Percentiles rank a stretch among this genome's conserved stretches.
These are phyloP conservation scores for Vaccinium darrowii DNA, from an alignment of 148 eudicot genomes.

Conservation along the genomic window DNA sequence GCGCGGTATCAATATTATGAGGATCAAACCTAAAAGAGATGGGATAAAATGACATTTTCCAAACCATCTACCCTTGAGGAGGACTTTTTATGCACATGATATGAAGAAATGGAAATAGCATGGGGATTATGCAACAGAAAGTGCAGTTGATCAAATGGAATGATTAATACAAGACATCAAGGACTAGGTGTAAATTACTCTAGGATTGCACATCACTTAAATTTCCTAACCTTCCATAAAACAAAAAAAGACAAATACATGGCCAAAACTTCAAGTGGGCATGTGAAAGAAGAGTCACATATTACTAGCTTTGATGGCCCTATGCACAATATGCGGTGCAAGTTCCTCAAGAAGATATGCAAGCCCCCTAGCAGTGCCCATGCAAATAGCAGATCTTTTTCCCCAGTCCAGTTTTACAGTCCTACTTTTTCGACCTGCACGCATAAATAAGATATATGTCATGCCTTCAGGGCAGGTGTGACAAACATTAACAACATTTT, in stretches of 20 bases:
- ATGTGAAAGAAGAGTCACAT: conserved; percentile 30
- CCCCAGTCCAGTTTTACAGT: conserved; percentile 62
- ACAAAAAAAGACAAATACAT: neutral
- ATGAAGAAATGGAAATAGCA: neutral
- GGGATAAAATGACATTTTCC: neutral
- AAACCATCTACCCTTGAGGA: neutral
- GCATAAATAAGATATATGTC: neutral
- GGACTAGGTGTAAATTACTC: neutral
- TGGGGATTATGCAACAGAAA: neutral
- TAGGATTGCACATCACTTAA: neutral
- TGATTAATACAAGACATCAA: neutral
- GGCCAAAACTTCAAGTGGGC: conserved; percentile 1
- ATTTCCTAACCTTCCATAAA: neutral
- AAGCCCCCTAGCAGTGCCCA: conserved; percentile 78
- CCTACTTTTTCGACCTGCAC: conserved; percentile 57
- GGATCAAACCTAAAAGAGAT: neutral
- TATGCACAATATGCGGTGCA: conserved; percentile 87
- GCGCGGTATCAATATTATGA: neutral
- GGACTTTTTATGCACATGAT: neutral
- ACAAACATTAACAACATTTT: neutral
- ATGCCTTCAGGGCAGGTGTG: neutral
- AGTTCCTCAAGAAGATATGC: conserved; percentile 91
- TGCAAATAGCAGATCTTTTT: conserved; percentile 72
- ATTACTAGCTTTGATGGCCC: conserved; percentile 96
- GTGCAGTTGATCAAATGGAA: neutral